Conservation (phyloP, 2,329 filamentous ascomycete genomes). For the Fusarium tanahbumbuense region DNA sequence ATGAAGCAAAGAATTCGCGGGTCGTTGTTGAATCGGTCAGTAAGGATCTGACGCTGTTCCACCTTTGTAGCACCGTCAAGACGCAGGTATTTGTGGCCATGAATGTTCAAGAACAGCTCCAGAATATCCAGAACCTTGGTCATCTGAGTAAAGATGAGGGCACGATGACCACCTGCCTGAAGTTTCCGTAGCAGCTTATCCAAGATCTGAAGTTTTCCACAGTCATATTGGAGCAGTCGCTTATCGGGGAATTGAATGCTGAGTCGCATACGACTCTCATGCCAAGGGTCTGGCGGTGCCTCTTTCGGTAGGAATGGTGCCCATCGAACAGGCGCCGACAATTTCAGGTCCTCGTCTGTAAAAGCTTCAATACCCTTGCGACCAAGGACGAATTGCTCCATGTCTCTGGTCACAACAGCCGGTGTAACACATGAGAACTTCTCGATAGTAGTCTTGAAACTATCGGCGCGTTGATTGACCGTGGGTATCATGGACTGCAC, state of each 20-base stretch:
- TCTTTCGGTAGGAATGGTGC: slow-evolving; percentile 68
- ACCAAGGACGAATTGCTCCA: slow-evolving; percentile 75
- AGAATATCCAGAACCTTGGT: slow-evolving; percentile 97
- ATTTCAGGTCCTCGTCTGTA: slow-evolving; percentile 65
- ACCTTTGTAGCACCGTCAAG: slow-evolving; percentile 97
- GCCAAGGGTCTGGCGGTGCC: slow-evolving; percentile 81
- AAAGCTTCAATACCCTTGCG: slow-evolving; percentile 68
- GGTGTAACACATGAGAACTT: slow-evolving; percentile 95
- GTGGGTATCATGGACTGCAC: slow-evolving; percentile 78
- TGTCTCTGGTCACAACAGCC: slow-evolving; percentile 83
- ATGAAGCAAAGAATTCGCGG: slow-evolving; percentile 94
- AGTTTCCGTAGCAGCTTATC: slow-evolving; percentile 87
- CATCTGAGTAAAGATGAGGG: slow-evolving; percentile 99
- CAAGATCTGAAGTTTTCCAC: slow-evolving; percentile 92
- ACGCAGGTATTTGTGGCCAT: slow-evolving; percentile 95
- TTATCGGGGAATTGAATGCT: slow-evolving; percentile 98
- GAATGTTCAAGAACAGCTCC: slow-evolving; percentile 97
- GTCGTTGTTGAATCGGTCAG: slow-evolving; percentile 97
- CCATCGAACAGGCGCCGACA: slow-evolving; percentile 67
- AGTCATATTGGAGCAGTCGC: slow-evolving; percentile 95
- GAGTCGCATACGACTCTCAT: slow-evolving; percentile 90
- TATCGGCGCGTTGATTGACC: slow-evolving; percentile 76
- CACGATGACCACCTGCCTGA: slow-evolving; percentile 90
- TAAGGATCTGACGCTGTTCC: slow-evolving; percentile 93
- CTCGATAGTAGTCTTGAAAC: slow-evolving; percentile 79